Conservation (phyloP, 768 basidiomycete species). For the Butyriboletus loyo region DNA sequence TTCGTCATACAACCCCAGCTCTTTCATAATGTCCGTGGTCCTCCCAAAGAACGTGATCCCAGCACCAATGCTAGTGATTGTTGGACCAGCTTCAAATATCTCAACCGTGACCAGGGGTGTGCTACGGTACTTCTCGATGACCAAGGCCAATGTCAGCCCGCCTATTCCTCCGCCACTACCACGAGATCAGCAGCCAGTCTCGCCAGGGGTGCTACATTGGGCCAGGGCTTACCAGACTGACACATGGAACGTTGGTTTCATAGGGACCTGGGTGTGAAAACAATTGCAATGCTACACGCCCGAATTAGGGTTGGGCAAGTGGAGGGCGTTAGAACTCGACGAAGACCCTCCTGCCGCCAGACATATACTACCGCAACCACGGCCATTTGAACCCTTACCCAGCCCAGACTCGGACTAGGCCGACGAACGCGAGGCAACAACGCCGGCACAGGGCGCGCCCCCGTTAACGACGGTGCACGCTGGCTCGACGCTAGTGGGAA, state of each 20-base stretch:
- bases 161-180: slow-evolving; percentile 40
- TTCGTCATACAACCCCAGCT: slow-evolving; percentile 39
- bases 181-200: background rate
- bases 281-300: background rate
- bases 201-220: too few relatives aligned
- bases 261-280: background rate
- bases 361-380: too few relatives aligned
- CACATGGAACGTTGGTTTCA: slow-evolving; percentile 12
- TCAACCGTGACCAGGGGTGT: slow-evolving; percentile 34
- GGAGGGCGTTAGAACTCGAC: too few relatives aligned
- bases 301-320: too few relatives aligned
- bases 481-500: too few relatives aligned
- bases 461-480: too few relatives aligned
- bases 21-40: slow-evolving; percentile 39
- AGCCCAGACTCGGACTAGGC: too few relatives aligned
- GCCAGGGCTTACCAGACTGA: slow-evolving; percentile 15
- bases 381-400: too few relatives aligned
- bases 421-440: too few relatives aligned
- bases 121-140: slow-evolving; percentile 25
- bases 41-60: slow-evolving; percentile 48
- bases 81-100: slow-evolving; percentile 42
- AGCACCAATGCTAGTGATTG: slow-evolving; percentile 42
- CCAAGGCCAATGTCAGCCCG: slow-evolving; percentile 34
- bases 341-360: too few relatives aligned
- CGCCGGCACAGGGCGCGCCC: too few relatives aligned